phyloP scores from a whole-genome alignment of 2,329 filamentous ascomycete species.

The Curvularia sp. region DNA sequence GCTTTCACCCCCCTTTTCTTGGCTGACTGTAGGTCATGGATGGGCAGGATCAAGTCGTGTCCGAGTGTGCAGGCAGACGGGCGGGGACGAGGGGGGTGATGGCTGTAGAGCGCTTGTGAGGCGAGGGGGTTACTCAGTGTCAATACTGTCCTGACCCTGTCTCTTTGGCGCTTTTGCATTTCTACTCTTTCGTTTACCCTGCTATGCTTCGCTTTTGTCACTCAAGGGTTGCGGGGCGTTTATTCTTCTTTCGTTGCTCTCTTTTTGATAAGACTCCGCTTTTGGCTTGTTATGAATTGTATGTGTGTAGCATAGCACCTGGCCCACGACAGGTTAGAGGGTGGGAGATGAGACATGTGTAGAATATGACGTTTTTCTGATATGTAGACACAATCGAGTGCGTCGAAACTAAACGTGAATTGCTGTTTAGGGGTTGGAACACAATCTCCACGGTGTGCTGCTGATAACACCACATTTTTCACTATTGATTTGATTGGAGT shows the following conservation, averaged over 20 bases:
- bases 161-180: slow-evolving; percentile 20
- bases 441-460: neutral
- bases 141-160: slow-evolving; percentile 29
- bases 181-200: slow-evolving; percentile 35
- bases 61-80: neutral
- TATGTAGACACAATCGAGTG: neutral
- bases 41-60: slow-evolving; percentile 3
- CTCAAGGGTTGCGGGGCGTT: slow-evolving; percentile 32
- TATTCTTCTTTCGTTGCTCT: neutral
- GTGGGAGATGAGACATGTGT: slow-evolving; percentile 24
- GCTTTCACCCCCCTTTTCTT: slow-evolving; percentile 2
- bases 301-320: slow-evolving; percentile 28
- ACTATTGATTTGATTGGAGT: neutral
- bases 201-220: slow-evolving; percentile 8
- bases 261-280: slow-evolving; percentile 20
- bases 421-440: neutral
- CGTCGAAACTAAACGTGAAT: neutral
- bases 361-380: slow-evolving; percentile 24
- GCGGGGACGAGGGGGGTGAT: slow-evolving; percentile 1
- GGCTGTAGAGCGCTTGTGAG: slow-evolving; percentile 15
- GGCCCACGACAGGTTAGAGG: slow-evolving; percentile 6
- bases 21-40: neutral
- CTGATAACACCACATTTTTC: neutral
- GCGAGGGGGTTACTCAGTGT: slow-evolving; percentile 19
- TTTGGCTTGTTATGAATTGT: slow-evolving; percentile 11